A percentile compares a stretch with the other conserved stretches of the same genome.
phyloP scores from a whole-genome alignment of 2,329 filamentous ascomycete species.

The Hypoxylon sp. region DNA sequence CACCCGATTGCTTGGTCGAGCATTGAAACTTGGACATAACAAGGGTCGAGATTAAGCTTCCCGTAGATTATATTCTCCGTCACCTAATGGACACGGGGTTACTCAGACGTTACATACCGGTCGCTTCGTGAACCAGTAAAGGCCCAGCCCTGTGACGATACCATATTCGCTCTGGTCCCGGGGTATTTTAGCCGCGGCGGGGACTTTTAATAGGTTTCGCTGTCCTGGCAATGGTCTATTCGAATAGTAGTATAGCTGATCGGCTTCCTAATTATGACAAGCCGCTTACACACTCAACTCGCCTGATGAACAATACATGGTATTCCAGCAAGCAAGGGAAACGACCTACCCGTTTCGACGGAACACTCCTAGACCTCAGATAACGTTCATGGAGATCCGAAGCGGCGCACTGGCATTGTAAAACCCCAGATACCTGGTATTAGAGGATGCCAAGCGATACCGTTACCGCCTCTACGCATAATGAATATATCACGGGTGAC shows the following conservation, averaged over 20 bases:
- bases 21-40: constrained; percentile 10
- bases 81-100: constrained; percentile 2
- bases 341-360: neutral
- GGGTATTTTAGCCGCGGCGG: constrained; percentile 22
- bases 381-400: no score
- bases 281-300: constrained; percentile 22
- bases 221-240: constrained; percentile 2
- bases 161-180: constrained; percentile 12
- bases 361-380: constrained; percentile 9
- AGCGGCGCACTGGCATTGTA: constrained; percentile 2
- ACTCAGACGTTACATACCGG: constrained; percentile 9
- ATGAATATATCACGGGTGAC: constrained; percentile 3
- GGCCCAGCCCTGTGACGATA: neutral
- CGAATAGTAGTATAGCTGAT: no score
- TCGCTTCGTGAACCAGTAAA: constrained; percentile 20
- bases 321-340: constrained; percentile 11
- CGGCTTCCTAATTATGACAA: no score
- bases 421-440: constrained; percentile 11
- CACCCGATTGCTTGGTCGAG: constrained; percentile 1
- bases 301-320: constrained; percentile 22
- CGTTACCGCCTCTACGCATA: constrained; percentile 5
- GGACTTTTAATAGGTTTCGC: constrained; percentile 8
- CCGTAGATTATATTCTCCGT: constrained; percentile 1
- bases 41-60: constrained; percentile 12
- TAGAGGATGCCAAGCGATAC: constrained; percentile 23